These are phyloP conservation scores for Crithidia sp. DNA, from an alignment of 208 protist genomes.

Conservation along the genomic window DNA sequence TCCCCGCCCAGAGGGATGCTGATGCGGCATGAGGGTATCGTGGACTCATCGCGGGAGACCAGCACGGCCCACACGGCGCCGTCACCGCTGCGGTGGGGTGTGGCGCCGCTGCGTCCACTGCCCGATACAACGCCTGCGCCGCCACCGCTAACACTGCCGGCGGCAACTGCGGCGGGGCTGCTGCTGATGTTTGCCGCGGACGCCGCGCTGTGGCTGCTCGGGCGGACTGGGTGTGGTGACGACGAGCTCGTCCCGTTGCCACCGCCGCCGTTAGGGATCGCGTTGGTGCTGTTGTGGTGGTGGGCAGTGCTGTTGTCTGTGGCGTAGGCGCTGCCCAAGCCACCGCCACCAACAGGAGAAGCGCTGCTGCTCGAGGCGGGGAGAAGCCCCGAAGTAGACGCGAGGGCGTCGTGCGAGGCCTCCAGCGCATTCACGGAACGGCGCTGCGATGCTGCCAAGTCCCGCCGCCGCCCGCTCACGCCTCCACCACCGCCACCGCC, in stretches of 20 bases:
- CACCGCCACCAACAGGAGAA: neutral
- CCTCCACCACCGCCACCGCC: neutral
- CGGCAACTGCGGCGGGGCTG: neutral
- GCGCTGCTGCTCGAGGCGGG: conserved; percentile 23
- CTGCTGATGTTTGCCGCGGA: neutral
- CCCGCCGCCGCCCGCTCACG: neutral
- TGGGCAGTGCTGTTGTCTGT: neutral
- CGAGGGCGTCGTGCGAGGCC: conserved; percentile 26
- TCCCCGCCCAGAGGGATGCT: conserved; percentile 48
- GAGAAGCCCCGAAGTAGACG: conserved; percentile 12
- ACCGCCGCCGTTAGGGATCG: neutral
- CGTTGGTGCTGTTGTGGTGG: conserved; percentile 12
- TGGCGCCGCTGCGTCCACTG: neutral
- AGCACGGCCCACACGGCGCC: conserved; percentile 74
- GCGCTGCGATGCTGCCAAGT: conserved; percentile 1
- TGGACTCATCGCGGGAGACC: conserved; percentile 72
- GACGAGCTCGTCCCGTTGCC: conserved; percentile 16
- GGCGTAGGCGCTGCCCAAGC: neutral
- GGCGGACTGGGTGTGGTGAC: conserved; percentile 22
- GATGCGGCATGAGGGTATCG: conserved; percentile 75
- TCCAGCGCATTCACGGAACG: conserved; percentile 11
- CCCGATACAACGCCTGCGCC: neutral
- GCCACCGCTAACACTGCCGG: neutral
- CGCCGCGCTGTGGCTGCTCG: conserved; percentile 20
- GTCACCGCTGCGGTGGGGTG: conserved; percentile 18